Base-by-base conservation (phyloP, 805 yeast genomes). In the Saturnispora dispora region DNA sequence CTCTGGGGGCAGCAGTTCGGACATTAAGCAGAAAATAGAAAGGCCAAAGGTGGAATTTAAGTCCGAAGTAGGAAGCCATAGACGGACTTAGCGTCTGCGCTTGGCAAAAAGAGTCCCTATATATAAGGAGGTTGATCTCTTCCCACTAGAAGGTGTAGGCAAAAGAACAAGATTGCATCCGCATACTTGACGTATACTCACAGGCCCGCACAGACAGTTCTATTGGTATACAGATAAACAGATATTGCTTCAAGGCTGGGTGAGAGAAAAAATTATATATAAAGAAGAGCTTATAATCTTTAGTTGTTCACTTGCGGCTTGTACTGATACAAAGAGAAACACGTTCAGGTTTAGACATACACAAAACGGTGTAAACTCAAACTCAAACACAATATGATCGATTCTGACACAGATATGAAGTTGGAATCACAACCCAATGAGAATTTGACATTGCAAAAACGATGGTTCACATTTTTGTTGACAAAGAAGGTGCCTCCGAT, bases 391-490 rank as follows among this genome's bases (percentile, higher is more conserved):
- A 30, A 30, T 8, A 30, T 30, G 33, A 10, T 13, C 15, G 33
- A 30, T 30, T 30, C 33, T 13, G 33, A 30, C 15, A 30, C 33
- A 30, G 33, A 30, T 5, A 13, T 30, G 15, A n/a, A 37, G 22
- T 8, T 52, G 18, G 56, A 54, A 40, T 15, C 47, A 18, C 55
- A 52, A 39, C 28, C 46, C 8, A 33, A 27, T 25, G 45, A 48
- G 6, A n/a, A 41, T 5, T 18, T 51, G 28, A 18, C 32, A 22
- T 47, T 52, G 20, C 80, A 81, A 58, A 72, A 71, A 53, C 68
- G 86, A 53, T 46, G 74, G 45, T 74, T 82, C 52, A 70, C 81
- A 1, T 76, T 75, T 51, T 52, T 80, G 30, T 73, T 80, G 56
- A 60, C 77, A 23, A 77, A 71, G 41, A 65, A 70, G 27, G 72